phyloP scores from a whole-genome alignment of 106 monocot genomes.

The Dendrobium nobile region DNA sequence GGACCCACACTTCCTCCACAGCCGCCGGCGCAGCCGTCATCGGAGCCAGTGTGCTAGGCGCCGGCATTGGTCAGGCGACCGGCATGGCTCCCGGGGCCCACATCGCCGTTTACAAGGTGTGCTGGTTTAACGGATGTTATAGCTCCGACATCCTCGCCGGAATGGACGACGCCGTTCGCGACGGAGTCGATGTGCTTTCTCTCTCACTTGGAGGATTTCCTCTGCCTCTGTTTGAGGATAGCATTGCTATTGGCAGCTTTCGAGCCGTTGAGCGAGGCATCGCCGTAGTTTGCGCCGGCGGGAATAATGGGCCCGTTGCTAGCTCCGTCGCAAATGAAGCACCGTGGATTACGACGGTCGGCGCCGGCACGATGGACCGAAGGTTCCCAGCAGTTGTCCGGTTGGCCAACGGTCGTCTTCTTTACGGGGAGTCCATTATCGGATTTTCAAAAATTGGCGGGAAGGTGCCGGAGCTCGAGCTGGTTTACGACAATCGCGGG shows the following conservation, averaged over 20 bases:
- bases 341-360: conserved; percentile 81
- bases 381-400: conserved; percentile 60
- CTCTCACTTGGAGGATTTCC: conserved; percentile 86
- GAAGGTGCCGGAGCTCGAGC: conserved; percentile 30
- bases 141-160: conserved; percentile 90
- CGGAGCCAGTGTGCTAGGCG: conserved; percentile 48
- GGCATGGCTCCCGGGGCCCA: conserved; percentile 72
- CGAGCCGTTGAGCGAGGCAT: conserved; percentile 55
- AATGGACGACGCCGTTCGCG: conserved; percentile 74
- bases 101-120: conserved; percentile 82
- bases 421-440: conserved; percentile 81
- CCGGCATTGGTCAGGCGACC: conserved; percentile 41
- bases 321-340: conserved; percentile 77
- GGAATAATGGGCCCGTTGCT: conserved; percentile 66
- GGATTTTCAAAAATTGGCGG: conserved; percentile 34
- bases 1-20: conserved; percentile 82
- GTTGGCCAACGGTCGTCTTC: conserved; percentile 37
- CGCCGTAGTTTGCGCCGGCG: conserved; percentile 68
- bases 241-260: conserved; percentile 83
- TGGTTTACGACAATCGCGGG: conserved; percentile 40
- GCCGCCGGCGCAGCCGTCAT: conserved; percentile 50
- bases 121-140: conserved; percentile 89
- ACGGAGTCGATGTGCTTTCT: conserved; percentile 78
- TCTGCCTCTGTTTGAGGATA: conserved; percentile 68
- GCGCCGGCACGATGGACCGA: conserved; percentile 71